Conservation (phyloP, 805 yeast genomes). For the Ogataea paraovalis region DNA sequence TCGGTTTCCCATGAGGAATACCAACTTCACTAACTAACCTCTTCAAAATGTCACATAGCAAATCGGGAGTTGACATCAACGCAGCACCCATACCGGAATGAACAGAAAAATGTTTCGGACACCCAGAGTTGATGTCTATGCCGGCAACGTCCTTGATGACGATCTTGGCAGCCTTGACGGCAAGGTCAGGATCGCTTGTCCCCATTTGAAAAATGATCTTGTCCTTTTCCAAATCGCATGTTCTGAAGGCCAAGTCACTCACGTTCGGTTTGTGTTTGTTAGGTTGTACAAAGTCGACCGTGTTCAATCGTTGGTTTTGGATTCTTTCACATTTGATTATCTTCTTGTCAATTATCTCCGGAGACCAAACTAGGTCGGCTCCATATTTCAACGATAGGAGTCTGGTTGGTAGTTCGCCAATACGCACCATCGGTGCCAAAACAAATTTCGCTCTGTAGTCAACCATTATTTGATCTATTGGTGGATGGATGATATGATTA, state of each 20-base stretch:
- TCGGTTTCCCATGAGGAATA: slow-evolving; percentile 66
- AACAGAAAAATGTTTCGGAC: slow-evolving; percentile 92
- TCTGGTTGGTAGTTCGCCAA: slow-evolving; percentile 91
- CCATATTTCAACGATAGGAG: slow-evolving; percentile 76
- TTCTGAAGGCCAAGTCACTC: slow-evolving; percentile 60
- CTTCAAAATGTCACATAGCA: slow-evolving; percentile 62
- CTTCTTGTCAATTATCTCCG: slow-evolving; percentile 89
- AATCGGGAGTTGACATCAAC: slow-evolving; percentile 74
- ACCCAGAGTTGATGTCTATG: slow-evolving; percentile 92
- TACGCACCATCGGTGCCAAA: slow-evolving; percentile 95
- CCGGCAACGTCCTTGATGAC: slow-evolving; percentile 88
- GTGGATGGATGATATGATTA: not conserved
- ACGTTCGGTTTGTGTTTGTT: slow-evolving; percentile 43
- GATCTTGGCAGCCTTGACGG: slow-evolving; percentile 80
- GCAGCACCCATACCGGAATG: slow-evolving; percentile 99
- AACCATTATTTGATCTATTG: slow-evolving; percentile 40
- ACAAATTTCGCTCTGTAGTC: slow-evolving; percentile 75
- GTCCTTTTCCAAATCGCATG: slow-evolving; percentile 55
- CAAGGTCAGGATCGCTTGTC: slow-evolving; percentile 75
- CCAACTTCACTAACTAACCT: slow-evolving; percentile 80
- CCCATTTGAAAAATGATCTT: slow-evolving; percentile 87
- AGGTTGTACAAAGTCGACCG: slow-evolving; percentile 53
- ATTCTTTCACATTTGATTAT: slow-evolving; percentile 65
- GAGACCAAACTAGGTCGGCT: slow-evolving; percentile 95
- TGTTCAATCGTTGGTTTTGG: slow-evolving; percentile 50